Evolutionary conservation across 176 grass and related monocot species (phyloP), one percentile per base, ranked within the genome.

Genomic region (Carex pumila): DNA sequence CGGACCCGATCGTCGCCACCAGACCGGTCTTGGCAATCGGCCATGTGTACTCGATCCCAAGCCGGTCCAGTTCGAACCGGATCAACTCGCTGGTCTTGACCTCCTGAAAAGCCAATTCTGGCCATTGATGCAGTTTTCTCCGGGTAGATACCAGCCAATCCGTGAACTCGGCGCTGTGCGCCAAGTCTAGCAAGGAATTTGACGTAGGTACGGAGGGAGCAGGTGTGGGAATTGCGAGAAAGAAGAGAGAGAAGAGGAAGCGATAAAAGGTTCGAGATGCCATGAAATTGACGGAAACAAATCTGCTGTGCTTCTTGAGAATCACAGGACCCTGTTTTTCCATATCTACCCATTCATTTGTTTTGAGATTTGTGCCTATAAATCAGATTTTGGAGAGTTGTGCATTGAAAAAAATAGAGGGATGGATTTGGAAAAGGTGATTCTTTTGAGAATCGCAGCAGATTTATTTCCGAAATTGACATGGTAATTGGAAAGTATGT

Each of bases 61-160:
- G 58, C 63, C 57, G 83, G 69, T 94, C 94, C 4, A 94, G 86
- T 88, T 97, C 94, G 1, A 66, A 85, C 30, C 94, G 90, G 3
- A 97, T 84, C 59, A 94, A 65, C 71, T 85, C 88, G 15, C 92
- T 91, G 34, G 94, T 97, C 41, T 85, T 82, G 80, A 85, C 81
- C 77, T 97, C 94, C 88, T 91, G 84, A 84, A 97, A 97, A 1
- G 88, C 88, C 17, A 97, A 82, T 85, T 97, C 94, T 77, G 94
- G 94, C 65, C 90, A 89, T 86, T 91, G 88, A 89, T 97, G 94
- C 79, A 94, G 81, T 17, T 52, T 84, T 31, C 94, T 86, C 11
- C 90, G 87, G 25, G 87, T 73, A 12, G 85, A 54, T 11, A 21
- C 64, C 80, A 91, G 30, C 92, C 94, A 97, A 76, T 69, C 88